These are phyloP conservation scores for Biancaea sappan DNA, from an alignment of 306 rosid genomes.

Conservation along the genomic window DNA sequence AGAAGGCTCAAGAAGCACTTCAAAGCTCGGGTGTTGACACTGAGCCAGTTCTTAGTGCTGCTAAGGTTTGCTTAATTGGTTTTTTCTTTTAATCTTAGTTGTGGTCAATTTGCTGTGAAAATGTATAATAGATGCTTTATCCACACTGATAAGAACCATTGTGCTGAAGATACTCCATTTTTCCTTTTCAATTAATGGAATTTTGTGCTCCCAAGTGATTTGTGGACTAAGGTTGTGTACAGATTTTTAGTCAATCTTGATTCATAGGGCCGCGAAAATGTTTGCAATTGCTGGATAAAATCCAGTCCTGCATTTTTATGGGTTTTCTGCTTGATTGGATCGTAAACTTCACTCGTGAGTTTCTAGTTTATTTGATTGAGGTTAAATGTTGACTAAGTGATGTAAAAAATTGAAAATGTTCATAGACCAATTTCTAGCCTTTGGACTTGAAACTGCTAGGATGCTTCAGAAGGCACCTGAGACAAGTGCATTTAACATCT, in stretches of 20 bases:
- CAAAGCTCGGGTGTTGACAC: conserved; percentile 75
- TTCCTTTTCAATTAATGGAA: neutral
- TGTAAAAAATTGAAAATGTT: neutral
- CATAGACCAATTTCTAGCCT: neutral
- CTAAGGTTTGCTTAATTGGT: conserved; percentile 57
- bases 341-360: neutral
- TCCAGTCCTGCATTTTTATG: neutral
- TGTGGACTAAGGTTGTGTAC: neutral
- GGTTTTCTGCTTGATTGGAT: neutral
- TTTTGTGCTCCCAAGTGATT: neutral
- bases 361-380: neutral
- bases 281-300: neutral
- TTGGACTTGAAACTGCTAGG: neutral
- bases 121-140: neutral
- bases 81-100: neutral
- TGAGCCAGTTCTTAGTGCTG: conserved; percentile 65
- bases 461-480: neutral
- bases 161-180: neutral
- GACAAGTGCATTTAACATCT: conserved; percentile 3
- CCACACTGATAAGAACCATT: neutral
- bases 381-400: neutral
- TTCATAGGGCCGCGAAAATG: neutral
- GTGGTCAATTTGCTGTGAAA: neutral
- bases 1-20: conserved; percentile 79
- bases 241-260: conserved; percentile 8